Conservation (phyloP, 495 filamentous ascomycete genomes). For the Aspergillus indologenus region DNA sequence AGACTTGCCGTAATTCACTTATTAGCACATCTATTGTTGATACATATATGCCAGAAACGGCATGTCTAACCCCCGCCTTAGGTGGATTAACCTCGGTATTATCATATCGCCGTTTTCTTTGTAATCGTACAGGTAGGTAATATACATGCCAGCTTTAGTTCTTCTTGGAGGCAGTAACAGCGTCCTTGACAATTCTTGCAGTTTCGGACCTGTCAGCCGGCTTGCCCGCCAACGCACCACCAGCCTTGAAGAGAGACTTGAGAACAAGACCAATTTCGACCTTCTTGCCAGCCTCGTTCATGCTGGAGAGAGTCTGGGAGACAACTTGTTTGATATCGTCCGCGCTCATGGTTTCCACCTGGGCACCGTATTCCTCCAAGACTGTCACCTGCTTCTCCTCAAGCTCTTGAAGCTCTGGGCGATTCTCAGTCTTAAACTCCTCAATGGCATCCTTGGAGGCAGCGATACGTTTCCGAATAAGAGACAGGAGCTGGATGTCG, state of each 20-base stretch:
- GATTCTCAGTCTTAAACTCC: slow-evolving; percentile 49
- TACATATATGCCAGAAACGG: not conserved
- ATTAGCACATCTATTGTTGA: not conserved
- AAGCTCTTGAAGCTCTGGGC: slow-evolving; percentile 55
- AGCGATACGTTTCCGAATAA: slow-evolving; percentile 54
- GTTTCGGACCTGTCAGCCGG: slow-evolving; percentile 51
- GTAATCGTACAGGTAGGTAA: slow-evolving; percentile 20
- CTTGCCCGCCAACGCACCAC: slow-evolving; percentile 51
- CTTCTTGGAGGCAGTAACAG: slow-evolving; percentile 22
- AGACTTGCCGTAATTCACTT: not conserved
- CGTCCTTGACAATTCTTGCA: slow-evolving; percentile 45
- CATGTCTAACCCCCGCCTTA: too few relatives aligned
- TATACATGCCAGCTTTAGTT: slow-evolving; percentile 9
- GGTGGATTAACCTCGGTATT: not conserved
- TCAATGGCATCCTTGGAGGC: slow-evolving; percentile 47
- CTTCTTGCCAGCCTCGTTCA: slow-evolving; percentile 44
- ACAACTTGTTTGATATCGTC: slow-evolving; percentile 51
- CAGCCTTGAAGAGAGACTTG: slow-evolving; percentile 45
- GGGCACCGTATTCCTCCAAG: slow-evolving; percentile 54
- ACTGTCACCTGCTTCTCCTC: slow-evolving; percentile 55
- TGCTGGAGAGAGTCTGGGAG: slow-evolving; percentile 35
- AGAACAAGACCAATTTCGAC: slow-evolving; percentile 45
- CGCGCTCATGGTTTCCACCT: slow-evolving; percentile 47
- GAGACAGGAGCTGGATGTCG: slow-evolving; percentile 55
- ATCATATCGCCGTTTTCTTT: not conserved